A percentile compares a stretch with the other conserved stretches of the same genome.
These are phyloP conservation scores for Dendrobium nobile DNA, from an alignment of 106 monocot genomes.

Conservation along the genomic window DNA sequence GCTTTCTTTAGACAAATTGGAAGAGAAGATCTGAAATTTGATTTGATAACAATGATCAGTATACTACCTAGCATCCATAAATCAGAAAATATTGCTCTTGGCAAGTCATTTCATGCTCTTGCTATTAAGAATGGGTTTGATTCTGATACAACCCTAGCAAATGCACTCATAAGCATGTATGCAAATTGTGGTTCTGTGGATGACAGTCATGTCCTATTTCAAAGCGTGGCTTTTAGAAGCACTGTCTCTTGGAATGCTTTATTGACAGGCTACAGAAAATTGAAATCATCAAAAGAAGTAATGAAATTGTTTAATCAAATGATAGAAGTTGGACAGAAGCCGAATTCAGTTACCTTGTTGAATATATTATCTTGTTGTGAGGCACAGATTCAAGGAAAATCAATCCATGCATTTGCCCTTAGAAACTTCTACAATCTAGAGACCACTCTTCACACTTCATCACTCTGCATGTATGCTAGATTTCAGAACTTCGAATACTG, in stretches of 20 bases:
- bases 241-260: slow-evolving; percentile 58
- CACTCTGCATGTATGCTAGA: slow-evolving; percentile 52
- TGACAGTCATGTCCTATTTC: slow-evolving; percentile 25
- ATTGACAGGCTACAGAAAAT: slow-evolving; percentile 55
- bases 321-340: slow-evolving; percentile 25
- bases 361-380: slow-evolving; percentile 45
- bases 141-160: slow-evolving; percentile 39
- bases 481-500: slow-evolving; percentile 40
- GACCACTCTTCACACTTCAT: slow-evolving; percentile 40
- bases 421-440: slow-evolving; percentile 33
- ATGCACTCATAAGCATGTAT: slow-evolving; percentile 74
- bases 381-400: slow-evolving; percentile 37
- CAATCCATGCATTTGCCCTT: slow-evolving; percentile 47
- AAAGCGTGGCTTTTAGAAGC: slow-evolving; percentile 20
- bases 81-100: slow-evolving; percentile 19
- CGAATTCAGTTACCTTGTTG: slow-evolving; percentile 46
- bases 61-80: slow-evolving; percentile 29
- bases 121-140: slow-evolving; percentile 37
- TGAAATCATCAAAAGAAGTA: slow-evolving; percentile 19
- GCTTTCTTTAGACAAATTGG: slow-evolving; percentile 26
- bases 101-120: slow-evolving; percentile 42
- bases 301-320: slow-evolving; percentile 34
- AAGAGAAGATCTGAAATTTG: slow-evolving; percentile 29
- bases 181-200: slow-evolving; percentile 28
- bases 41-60: slow-evolving; percentile 53